phyloP scores from a whole-genome alignment of 768 basidiomycete species.

The Hypsizygus marmoreus region DNA sequence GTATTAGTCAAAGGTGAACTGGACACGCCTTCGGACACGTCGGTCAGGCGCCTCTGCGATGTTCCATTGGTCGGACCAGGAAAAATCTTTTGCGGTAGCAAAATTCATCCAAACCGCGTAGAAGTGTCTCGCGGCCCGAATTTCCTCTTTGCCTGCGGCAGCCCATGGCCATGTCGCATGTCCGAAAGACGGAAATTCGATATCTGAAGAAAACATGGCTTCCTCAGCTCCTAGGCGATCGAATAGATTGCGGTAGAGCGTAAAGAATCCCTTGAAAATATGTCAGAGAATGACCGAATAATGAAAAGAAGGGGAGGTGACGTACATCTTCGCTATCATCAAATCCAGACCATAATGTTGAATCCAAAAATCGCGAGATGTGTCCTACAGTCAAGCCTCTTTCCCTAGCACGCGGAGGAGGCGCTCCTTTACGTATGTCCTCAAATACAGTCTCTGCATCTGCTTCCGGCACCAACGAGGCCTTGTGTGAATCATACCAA shows the following conservation, averaged over 20 bases:
- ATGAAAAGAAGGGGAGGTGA: conserved; percentile 9
- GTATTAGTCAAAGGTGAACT: neutral
- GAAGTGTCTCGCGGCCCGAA: conserved; percentile 65
- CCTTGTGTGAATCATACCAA: conserved; percentile 95
- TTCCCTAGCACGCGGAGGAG: conserved; percentile 54
- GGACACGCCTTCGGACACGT: conserved; percentile 67
- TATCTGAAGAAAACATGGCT: conserved; percentile 38
- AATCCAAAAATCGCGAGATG: conserved; percentile 81
- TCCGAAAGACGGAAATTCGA: conserved; percentile 83
- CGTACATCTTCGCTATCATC: conserved; percentile 65
- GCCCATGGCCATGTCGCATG: conserved; percentile 75
- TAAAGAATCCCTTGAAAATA: conserved; percentile 75
- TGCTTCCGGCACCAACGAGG: conserved; percentile 75
- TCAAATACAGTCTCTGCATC: conserved; percentile 87
- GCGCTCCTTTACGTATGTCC: conserved; percentile 75
- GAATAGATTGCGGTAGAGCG: conserved; percentile 88
- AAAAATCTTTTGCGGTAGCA: conserved; percentile 82
- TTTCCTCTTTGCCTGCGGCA: conserved; percentile 42
- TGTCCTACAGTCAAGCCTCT: conserved; percentile 82
- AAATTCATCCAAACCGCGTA: conserved; percentile 90
- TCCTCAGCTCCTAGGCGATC: conserved; percentile 83
- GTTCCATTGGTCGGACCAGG: conserved; percentile 88
- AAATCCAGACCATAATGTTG: conserved; percentile 64
- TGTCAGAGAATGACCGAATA: neutral
- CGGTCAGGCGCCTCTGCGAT: conserved; percentile 84